Percentiles rank a stretch among this genome's conserved stretches.
Conservation (phyloP, 805 yeast species). For the Candida ficus region DNA sequence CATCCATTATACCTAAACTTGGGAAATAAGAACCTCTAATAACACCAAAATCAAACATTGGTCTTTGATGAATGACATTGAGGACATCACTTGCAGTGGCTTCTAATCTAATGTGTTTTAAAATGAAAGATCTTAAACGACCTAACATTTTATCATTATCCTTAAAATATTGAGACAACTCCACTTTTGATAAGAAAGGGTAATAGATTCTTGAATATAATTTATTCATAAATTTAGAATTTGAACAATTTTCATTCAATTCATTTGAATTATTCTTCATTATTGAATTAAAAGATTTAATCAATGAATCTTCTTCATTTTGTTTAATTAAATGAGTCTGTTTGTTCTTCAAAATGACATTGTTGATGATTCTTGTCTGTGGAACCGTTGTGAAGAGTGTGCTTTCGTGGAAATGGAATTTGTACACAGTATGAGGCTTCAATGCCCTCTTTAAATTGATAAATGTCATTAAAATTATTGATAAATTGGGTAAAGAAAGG, state of each 20-base stretch:
- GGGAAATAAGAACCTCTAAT: conserved; percentile 19
- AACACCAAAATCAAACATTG: conserved; percentile 18
- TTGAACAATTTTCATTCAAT: background rate
- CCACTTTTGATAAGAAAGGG: conserved; percentile 16
- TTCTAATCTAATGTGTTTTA: conserved; percentile 9
- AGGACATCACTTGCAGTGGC: conserved; percentile 7
- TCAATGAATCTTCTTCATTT: conserved; percentile 9
- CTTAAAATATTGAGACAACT: conserved; percentile 11
- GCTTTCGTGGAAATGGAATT: conserved; percentile 22
- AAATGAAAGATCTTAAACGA: conserved; percentile 3
- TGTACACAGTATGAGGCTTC: conserved; percentile 6
- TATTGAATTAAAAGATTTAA: conserved; percentile 13
- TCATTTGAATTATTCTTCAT: background rate
- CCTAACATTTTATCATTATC: conserved; percentile 1
- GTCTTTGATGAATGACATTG: conserved; percentile 2
- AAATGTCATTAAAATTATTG: background rate
- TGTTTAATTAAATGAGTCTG: conserved; percentile 8
- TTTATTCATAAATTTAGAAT: conserved; percentile 3
- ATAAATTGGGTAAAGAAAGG: too few species aligned
- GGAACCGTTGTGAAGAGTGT: conserved; percentile 13
- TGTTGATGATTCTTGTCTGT: conserved; percentile 17
- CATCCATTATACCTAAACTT: conserved; percentile 11
- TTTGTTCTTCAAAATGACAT: conserved; percentile 12
- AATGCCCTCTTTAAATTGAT: conserved; percentile 3
- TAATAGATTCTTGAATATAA: conserved; percentile 15